phyloP scores from a whole-genome alignment of 2,329 filamentous ascomycete genomes.

The Bipolaris victoriae region DNA sequence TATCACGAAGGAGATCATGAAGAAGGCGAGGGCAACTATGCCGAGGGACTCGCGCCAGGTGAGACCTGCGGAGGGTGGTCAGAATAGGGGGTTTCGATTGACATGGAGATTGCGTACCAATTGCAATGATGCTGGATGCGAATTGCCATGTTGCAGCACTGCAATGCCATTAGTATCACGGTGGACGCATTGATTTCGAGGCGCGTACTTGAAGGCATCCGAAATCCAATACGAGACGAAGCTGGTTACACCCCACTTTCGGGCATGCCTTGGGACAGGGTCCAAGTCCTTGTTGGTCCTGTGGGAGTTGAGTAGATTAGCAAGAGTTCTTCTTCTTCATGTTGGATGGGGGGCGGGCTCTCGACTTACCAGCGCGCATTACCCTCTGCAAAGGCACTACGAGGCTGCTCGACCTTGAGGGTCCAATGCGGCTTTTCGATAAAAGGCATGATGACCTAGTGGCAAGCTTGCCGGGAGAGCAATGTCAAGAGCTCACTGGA shows the following conservation, averaged over 20 bases:
- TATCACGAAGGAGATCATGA: constrained; percentile 65
- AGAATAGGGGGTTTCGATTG: not conserved
- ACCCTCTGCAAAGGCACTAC: constrained; percentile 55
- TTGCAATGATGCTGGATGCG: constrained; percentile 47
- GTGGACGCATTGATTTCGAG: not conserved
- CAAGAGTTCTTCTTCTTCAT: not conserved
- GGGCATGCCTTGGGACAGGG: constrained; percentile 52
- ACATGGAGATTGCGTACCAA: constrained; percentile 30
- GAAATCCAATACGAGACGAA: constrained; percentile 61
- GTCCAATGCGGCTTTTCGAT: constrained; percentile 48
- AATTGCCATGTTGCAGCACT: constrained; percentile 62
- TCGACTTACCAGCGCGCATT: constrained; percentile 43
- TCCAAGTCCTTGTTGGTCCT: constrained; percentile 59
- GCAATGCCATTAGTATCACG: constrained; percentile 9
- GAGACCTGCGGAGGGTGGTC: constrained; percentile 49
- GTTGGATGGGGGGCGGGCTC: too few relatives aligned
- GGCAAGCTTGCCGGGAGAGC: not conserved
- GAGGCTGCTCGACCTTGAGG: constrained; percentile 53
- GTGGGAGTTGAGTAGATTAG: not conserved
- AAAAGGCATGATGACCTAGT: constrained; percentile 29
- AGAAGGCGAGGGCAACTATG: constrained; percentile 59
- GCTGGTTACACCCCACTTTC: constrained; percentile 56
- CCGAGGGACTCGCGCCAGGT: constrained; percentile 62
- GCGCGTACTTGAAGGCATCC: constrained; percentile 57
- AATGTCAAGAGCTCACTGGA: not conserved